Evolutionary conservation across 306 rosid species (phyloP), one percentile per base, ranked within the genome.

Genomic region (Fagus crenata): DNA sequence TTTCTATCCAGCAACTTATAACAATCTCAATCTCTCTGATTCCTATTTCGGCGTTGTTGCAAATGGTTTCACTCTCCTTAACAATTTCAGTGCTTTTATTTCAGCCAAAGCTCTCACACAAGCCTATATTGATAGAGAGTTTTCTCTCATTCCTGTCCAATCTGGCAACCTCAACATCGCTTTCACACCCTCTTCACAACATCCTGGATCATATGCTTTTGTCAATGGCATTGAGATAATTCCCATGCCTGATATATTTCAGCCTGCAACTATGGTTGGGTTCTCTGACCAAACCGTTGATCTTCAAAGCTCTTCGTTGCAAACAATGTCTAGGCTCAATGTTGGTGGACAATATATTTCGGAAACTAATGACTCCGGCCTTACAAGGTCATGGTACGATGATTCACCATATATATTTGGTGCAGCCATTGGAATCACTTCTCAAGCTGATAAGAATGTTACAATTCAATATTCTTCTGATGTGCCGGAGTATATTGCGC

Each of bases 241-340:
- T n/a, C 63, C 85, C 1, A 77, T 84, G 83, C 86, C 85, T 4
- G 85, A 87, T 5, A 71, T 84, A n/a, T 84, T 87, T 67, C 31
- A 73, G 41, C 67, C 81, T 0, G 74, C 78, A 3, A 35, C 18
- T 3, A 0, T 81, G 67, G 80, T 84, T 1, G 85, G 82, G 3
- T 77, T 70, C 22, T 12, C 53, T 4, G 81, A n/a, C n/a, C 76
- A 72, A 11, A 43, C 64, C 3, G 1, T 80, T 31, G 86, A 82
- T 2, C 75, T 75, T 28, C 80, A 67, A 3, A 77, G 2, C 49
- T 74, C 60, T 28, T 67, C 83, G 1, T 43, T 84, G 67, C 85
- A 87, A 51, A 87, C 90, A 1, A 87, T 84, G 86, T 79, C 69
- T 67, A 75, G 90, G 68, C 78, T 87, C 55, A 87, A 87, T 37